These are phyloP conservation scores for Passiflora organensis DNA, from an alignment of 345 rosid genomes.

Conservation along the genomic window DNA sequence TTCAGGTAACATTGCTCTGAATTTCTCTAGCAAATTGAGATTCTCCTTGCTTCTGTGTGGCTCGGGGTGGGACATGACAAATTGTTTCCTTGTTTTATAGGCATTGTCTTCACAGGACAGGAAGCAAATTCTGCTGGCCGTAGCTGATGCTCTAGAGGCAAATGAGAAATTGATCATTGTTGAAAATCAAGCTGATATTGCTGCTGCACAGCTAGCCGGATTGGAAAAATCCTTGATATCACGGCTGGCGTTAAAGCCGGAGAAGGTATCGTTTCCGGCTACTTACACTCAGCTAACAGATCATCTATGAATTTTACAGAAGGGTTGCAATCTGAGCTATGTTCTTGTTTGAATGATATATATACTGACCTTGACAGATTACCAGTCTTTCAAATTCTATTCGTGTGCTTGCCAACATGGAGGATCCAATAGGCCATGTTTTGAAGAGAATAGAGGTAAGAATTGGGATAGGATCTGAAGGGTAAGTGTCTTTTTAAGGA, in stretches of 20 bases:
- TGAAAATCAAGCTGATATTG: constrained; percentile 85
- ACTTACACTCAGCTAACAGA: background rate
- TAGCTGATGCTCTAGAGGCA: constrained; percentile 83
- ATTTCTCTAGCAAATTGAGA: constrained; percentile 10
- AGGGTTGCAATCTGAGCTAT: too few species aligned
- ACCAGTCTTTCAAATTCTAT: constrained; percentile 66
- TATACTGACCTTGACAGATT: constrained; percentile 41
- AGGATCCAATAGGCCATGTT: constrained; percentile 83
- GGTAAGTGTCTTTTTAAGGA: too few species aligned
- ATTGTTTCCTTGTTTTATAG: constrained; percentile 31
- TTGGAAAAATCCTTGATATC: constrained; percentile 72
- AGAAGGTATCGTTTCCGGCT: constrained; percentile 47
- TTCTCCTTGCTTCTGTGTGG: too few species aligned
- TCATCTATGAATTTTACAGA: too few species aligned
- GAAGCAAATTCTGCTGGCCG: constrained; percentile 60
- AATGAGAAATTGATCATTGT: constrained; percentile 52
- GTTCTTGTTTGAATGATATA: constrained; percentile 8
- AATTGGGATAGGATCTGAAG: constrained; percentile 7
- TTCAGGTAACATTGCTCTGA: constrained; percentile 57
- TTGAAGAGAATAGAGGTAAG: constrained; percentile 86
- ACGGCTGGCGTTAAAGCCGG: constrained; percentile 76
- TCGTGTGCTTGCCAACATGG: constrained; percentile 89
- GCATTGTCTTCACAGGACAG: constrained; percentile 69
- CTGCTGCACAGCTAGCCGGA: constrained; percentile 69
- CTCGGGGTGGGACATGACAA: constrained; percentile 12